Base-by-base conservation (phyloP, 2,329 filamentous ascomycete species). In the Pyrenophora graminea region DNA sequence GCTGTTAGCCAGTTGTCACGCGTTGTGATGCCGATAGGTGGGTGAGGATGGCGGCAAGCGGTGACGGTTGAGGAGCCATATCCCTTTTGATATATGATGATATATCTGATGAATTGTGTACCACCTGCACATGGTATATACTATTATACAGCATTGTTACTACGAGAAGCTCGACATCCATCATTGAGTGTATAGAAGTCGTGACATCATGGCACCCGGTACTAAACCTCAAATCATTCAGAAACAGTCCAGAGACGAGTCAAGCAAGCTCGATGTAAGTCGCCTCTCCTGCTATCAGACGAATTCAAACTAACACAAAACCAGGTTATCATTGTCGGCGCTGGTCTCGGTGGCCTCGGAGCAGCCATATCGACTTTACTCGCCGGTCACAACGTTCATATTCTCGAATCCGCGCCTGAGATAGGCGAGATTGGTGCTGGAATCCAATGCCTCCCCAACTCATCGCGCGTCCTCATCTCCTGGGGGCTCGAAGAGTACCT, bases 261-360 rank as follows among this genome's bases (percentile, higher is more conserved):
- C 45, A 2, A 64, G 55, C 37, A 68, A 55, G 38, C 61, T 73
- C 9, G 48, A 72, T 38, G 70, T 68, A 64, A 42, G 55, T 40
- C 19, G 12, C 4, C 21, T 4, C 18, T 8, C 4, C 9, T 12
- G 15, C 21, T 3, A 2, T 17, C 6, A 1, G 3, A 34, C 27
- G 32, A 39, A 4, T 3, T 15, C n/a, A 40, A 12, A 40, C 15
- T 54, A 18, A 55, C n/a, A 15, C 1, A 1, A 18, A 1, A 9
- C 3, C 15, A 71, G 68, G 59, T 82, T 21, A 73, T 83, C 18
- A 70, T 84, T 21, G 76, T 82, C 17, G 82, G 82, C n/a, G 82
- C 80, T 8, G 82, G 82, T 5, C 73, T 84, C 17, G 80, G 80
- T 19, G 82, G 82, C 4, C 72, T 85, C 7, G 79, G 74, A 9